phyloP scores from a whole-genome alignment of 768 basidiomycete genomes.

The Xerocomellus intermedius region DNA sequence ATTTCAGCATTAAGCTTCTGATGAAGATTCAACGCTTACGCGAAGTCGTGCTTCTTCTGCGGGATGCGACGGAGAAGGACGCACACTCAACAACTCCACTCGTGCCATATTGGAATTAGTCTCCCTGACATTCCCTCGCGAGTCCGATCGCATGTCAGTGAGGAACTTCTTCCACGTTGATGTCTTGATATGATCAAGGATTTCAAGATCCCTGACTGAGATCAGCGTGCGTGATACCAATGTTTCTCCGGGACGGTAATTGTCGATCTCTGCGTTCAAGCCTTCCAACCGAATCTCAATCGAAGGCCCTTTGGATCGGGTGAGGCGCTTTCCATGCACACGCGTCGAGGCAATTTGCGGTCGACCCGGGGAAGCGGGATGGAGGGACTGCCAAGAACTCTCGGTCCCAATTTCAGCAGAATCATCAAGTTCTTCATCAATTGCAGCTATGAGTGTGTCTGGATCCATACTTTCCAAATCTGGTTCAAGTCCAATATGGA shows the following conservation, averaged over 20 bases:
- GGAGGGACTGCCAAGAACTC: conserved; percentile 90
- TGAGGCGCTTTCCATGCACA: conserved; percentile 59
- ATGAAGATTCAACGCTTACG: conserved; percentile 29
- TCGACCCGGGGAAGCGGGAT: conserved; percentile 47
- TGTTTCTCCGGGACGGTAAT: conserved; percentile 52
- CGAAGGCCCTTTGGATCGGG: conserved; percentile 71
- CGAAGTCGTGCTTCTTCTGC: conserved; percentile 77
- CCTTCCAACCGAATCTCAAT: conserved; percentile 81
- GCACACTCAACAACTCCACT: conserved; percentile 72
- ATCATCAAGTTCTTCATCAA: conserved; percentile 86
- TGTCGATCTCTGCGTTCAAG: conserved; percentile 63
- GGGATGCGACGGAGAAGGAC: conserved; percentile 63
- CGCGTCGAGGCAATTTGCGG: conserved; percentile 34
- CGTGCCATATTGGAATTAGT: conserved; percentile 94
- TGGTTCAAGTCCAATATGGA: conserved; percentile 87
- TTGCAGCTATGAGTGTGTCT: conserved; percentile 79
- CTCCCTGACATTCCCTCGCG: conserved; percentile 84
- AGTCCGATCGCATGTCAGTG: conserved; percentile 79
- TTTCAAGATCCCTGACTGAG: conserved; percentile 74
- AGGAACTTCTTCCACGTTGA: conserved; percentile 99
- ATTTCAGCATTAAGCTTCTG: background rate
- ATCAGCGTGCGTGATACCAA: conserved; percentile 66
- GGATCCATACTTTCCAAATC: conserved; percentile 74
- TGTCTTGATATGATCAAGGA: conserved; percentile 96
- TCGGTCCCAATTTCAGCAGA: conserved; percentile 72